phyloP scores from a whole-genome alignment of 371 early-diverging fungal species.

The Mucor plumbeus region DNA sequence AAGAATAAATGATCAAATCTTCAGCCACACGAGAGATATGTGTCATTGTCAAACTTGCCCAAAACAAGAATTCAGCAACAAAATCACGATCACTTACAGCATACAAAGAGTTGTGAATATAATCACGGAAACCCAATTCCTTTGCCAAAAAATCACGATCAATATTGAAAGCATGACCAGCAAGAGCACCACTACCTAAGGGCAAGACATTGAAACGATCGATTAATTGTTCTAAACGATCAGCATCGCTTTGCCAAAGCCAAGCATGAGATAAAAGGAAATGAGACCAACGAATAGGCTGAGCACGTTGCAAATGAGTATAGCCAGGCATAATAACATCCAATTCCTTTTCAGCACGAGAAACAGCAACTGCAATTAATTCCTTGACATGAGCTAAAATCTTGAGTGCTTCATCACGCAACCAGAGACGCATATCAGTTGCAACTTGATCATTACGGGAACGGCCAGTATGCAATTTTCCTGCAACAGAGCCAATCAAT shows the following conservation, averaged over 20 bases:
- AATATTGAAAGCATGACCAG: conserved; percentile 96
- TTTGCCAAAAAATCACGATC: conserved; percentile 88
- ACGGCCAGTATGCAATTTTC: conserved; percentile 97
- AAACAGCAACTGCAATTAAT: conserved; percentile 73
- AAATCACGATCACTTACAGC: conserved; percentile 96
- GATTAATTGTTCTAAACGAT: conserved; percentile 80
- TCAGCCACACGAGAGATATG: conserved; percentile 94
- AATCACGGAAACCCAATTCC: conserved; percentile 85
- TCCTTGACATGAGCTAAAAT: conserved; percentile 72
- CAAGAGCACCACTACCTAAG: conserved; percentile 93
- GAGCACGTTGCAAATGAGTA: conserved; percentile 98
- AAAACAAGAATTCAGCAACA: conserved; percentile 94
- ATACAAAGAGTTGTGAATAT: conserved; percentile 87
- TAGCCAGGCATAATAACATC: conserved; percentile 97
- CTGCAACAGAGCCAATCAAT: conserved; percentile 89
- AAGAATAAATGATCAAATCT: conserved; percentile 93
- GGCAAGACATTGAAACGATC: conserved; percentile 86
- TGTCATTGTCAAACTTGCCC: conserved; percentile 86
- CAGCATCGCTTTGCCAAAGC: conserved; percentile 86
- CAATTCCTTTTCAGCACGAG: conserved; percentile 85
- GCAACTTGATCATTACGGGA: conserved; percentile 97
- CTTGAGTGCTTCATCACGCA: conserved; percentile 77
- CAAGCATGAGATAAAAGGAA: conserved; percentile 88
- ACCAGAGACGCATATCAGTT: conserved; percentile 97
- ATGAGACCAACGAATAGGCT: conserved; percentile 97